Evolutionary conservation across 2,329 filamentous ascomycete species (phyloP).

Genomic region (Ustulina deusta): DNA sequence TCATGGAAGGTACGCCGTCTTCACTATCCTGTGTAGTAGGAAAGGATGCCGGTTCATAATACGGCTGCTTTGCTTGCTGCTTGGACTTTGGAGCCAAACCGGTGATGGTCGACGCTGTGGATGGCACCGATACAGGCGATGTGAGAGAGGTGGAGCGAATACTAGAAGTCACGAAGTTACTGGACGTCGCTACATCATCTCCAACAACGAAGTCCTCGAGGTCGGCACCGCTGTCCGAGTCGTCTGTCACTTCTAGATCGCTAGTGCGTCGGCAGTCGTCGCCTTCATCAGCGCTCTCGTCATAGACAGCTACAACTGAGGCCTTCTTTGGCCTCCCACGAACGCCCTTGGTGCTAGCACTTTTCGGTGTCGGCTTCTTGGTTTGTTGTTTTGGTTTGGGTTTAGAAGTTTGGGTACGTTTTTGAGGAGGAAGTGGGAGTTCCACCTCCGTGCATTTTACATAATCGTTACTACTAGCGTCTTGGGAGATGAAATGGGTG

Average conservation of each 20-base stretch:
- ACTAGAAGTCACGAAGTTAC: constrained; percentile 46
- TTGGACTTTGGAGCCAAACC: constrained; percentile 21
- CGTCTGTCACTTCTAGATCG: constrained; percentile 53
- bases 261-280: constrained; percentile 53
- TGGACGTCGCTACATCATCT: constrained; percentile 50
- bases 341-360: constrained; percentile 27
- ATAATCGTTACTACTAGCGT: constrained; percentile 24
- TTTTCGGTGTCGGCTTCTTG: constrained; percentile 33
- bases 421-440: constrained; percentile 37
- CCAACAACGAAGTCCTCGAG: constrained; percentile 51
- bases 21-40: constrained; percentile 43
- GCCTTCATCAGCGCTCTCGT: constrained; percentile 53
- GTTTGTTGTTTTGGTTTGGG: constrained; percentile 24
- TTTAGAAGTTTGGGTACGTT: constrained; percentile 33
- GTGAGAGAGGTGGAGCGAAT: constrained; percentile 43
- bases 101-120: constrained; percentile 38
- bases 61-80: constrained; percentile 34
- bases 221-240: constrained; percentile 51
- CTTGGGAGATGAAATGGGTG: constrained; percentile 23
- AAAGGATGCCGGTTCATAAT: constrained; percentile 44
- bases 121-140: constrained; percentile 43
- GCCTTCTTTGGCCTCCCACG: constrained; percentile 42
- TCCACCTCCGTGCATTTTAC: constrained; percentile 30
- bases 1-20: constrained; percentile 49
- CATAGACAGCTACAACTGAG: constrained; percentile 41